phyloP scores from a whole-genome alignment of 441 rosid genomes.

The Adansonia madagascariensis region DNA sequence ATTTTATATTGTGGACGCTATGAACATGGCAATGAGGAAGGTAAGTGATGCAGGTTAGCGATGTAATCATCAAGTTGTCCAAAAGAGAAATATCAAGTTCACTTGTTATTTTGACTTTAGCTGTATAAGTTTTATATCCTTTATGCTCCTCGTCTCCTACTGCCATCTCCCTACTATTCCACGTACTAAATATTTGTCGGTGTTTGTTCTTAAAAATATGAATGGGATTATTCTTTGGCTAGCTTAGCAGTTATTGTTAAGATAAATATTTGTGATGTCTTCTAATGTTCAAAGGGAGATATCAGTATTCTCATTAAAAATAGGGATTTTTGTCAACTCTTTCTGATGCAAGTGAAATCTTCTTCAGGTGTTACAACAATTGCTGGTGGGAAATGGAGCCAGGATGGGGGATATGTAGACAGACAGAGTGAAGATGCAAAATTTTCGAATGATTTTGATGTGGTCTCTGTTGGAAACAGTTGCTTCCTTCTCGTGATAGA shows the following conservation, averaged over 20 bases:
- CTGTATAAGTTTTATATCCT: not conserved
- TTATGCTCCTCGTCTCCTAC: not conserved
- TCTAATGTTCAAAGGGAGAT: not conserved
- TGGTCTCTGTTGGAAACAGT: conserved; percentile 68
- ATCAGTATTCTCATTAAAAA: not conserved
- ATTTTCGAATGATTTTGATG: conserved; percentile 85
- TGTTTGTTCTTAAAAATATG: not conserved
- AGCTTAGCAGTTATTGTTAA: not conserved
- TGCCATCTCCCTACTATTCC: not conserved
- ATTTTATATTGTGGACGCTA: conserved; percentile 82
- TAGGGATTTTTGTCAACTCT: not conserved
- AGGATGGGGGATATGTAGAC: conserved; percentile 72
- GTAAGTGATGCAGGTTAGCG: conserved; percentile 76
- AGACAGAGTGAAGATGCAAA: conserved; percentile 92
- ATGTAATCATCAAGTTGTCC: not conserved
- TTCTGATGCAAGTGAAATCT: conserved; percentile 10
- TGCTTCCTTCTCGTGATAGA: conserved; percentile 84
- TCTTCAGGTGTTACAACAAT: conserved; percentile 81
- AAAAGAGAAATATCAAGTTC: not conserved
- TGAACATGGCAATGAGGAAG: conserved; percentile 92
- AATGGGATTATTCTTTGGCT: not conserved
- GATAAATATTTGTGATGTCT: not conserved
- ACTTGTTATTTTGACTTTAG: not conserved
- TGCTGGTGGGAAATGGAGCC: conserved; percentile 83
- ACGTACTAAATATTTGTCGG: not conserved